Conservation (phyloP, 371 early-diverging fungal genomes). For the Rhizopus microsporus region DNA sequence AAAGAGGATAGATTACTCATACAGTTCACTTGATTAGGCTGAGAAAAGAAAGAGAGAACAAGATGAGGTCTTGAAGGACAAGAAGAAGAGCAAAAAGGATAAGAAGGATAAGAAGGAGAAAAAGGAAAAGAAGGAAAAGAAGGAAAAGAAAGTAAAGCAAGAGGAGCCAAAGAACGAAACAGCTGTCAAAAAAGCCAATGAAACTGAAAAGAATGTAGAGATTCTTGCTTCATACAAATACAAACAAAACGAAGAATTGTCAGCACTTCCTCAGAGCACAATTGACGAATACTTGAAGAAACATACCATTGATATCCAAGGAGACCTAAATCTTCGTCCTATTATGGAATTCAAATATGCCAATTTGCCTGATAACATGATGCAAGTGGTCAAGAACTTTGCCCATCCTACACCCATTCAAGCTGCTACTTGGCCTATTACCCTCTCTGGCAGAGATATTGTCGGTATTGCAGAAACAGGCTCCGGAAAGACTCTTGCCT, state of each 20-base stretch:
- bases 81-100: slow-evolving; percentile 9
- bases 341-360: slow-evolving; percentile 78
- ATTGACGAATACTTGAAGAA: slow-evolving; percentile 65
- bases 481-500: slow-evolving; percentile 93
- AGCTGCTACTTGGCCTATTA: slow-evolving; percentile 88
- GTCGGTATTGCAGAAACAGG: slow-evolving; percentile 87
- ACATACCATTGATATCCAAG: slow-evolving; percentile 67
- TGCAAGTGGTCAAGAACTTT: slow-evolving; percentile 85
- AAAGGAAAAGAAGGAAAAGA: neutral
- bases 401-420: slow-evolving; percentile 95
- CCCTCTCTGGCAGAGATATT: slow-evolving; percentile 73
- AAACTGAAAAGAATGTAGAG: slow-evolving; percentile 18
- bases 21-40: slow-evolving; percentile 10
- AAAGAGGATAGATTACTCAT: neutral
- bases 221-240: slow-evolving; percentile 41
- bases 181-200: neutral
- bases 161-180: neutral
- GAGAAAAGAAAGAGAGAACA: slow-evolving; percentile 24
- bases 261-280: slow-evolving; percentile 38
- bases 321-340: slow-evolving; percentile 71
- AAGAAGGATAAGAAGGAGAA: neutral
- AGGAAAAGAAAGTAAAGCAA: neutral
- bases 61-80: slow-evolving; percentile 7
- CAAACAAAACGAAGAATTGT: slow-evolving; percentile 33
- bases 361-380: slow-evolving; percentile 68